Evolutionary conservation across 2,329 filamentous ascomycete genomes (phyloP).

Genomic region (Dactylellina drechsleri): DNA sequence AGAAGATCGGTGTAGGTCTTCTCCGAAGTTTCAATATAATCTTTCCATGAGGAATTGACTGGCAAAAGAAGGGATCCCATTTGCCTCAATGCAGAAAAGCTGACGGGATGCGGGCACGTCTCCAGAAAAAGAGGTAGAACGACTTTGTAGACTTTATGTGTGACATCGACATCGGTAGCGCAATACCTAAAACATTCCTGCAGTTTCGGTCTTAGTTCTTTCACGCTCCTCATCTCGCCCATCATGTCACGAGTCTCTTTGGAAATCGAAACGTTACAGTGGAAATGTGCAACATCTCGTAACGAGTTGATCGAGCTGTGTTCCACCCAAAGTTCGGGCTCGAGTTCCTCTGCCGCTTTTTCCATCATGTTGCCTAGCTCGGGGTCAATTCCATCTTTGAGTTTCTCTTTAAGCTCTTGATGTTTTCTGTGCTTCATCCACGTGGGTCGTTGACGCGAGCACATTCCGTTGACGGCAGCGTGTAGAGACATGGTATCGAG

Average conservation of each 20-base stretch:
- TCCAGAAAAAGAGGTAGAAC: slow-evolving; percentile 90
- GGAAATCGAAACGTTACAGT: slow-evolving; percentile 89
- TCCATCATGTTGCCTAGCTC: slow-evolving; percentile 78
- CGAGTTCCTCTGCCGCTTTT: slow-evolving; percentile 76
- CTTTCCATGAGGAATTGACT: slow-evolving; percentile 85
- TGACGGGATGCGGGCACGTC: slow-evolving; percentile 94
- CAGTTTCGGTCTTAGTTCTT: slow-evolving; percentile 68
- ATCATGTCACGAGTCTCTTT: slow-evolving; percentile 89
- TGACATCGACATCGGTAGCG: slow-evolving; percentile 90
- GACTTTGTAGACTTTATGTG: slow-evolving; percentile 91
- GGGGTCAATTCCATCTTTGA: slow-evolving; percentile 71
- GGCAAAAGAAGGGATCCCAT: slow-evolving; percentile 93
- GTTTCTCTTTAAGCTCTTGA: slow-evolving; percentile 81
- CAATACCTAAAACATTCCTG: slow-evolving; percentile 92
- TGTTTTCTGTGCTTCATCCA: slow-evolving; percentile 98
- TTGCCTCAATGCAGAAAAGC: slow-evolving; percentile 91
- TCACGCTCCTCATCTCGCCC: slow-evolving; percentile 76
- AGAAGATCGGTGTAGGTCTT: slow-evolving; percentile 81
- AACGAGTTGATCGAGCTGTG: slow-evolving; percentile 94
- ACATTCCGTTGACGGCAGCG: slow-evolving; percentile 98
- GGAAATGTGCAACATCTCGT: slow-evolving; percentile 94
- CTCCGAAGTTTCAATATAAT: slow-evolving; percentile 85
- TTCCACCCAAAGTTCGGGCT: slow-evolving; percentile 95
- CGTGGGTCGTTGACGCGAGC: slow-evolving; percentile 90
- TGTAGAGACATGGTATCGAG: slow-evolving; percentile 98